A percentile compares a stretch with the other conserved stretches of the same genome.
phyloP scores from a whole-genome alignment of 352 stramenopile species.

The Phytophthora brassicae region DNA sequence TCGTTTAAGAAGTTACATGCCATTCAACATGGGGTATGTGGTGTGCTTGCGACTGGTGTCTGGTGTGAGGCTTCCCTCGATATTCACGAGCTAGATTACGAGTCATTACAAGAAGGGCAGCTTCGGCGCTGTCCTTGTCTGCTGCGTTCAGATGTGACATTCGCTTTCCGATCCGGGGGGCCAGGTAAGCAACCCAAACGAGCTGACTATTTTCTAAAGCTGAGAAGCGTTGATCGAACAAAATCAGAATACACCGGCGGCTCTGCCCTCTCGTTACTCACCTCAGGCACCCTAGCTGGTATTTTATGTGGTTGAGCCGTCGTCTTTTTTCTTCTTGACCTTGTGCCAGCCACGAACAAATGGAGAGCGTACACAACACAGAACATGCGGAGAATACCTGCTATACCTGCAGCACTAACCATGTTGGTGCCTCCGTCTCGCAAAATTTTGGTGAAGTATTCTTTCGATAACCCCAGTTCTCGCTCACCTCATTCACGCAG shows the following conservation, averaged over 20 bases:
- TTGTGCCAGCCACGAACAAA: conserved; percentile 10
- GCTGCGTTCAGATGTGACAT: conserved; percentile 6
- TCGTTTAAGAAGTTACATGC: too few species aligned
- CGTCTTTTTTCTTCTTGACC: conserved; percentile 8
- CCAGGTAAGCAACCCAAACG: conserved; percentile 3
- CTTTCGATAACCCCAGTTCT: neutral
- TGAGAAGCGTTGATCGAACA: conserved; percentile 7
- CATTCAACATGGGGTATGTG: too few species aligned
- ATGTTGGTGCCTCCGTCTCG: conserved; percentile 10
- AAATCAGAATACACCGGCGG: neutral
- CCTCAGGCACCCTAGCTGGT: neutral
- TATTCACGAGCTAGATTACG: too few species aligned
- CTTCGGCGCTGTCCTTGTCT: neutral
- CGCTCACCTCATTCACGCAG: neutral
- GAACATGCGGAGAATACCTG: neutral
- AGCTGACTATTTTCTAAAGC: conserved; percentile 3
- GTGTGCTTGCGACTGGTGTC: too few species aligned
- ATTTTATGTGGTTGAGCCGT: neutral
- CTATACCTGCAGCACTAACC: neutral
- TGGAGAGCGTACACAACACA: conserved; percentile 16
- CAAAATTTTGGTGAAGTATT: neutral
- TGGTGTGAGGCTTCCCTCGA: too few species aligned
- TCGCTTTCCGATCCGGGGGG: neutral
- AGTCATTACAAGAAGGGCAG: too few species aligned
- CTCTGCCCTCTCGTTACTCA: neutral